Evolutionary conservation across 805 yeast species (phyloP).

Genomic region (Saturnispora besseyi): DNA sequence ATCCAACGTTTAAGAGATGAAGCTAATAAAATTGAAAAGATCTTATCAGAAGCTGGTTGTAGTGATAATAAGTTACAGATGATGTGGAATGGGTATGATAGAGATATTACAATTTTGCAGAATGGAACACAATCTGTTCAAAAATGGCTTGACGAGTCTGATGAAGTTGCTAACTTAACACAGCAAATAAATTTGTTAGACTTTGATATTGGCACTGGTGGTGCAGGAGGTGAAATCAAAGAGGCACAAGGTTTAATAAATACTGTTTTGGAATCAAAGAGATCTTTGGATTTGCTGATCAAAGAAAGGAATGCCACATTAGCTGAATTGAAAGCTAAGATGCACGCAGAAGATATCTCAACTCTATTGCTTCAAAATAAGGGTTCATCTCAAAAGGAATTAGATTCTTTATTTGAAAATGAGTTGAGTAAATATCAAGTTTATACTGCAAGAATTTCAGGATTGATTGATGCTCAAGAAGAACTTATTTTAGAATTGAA

Average conservation of each 20-base stretch:
- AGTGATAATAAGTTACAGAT: conserved; percentile 48
- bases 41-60: conserved; percentile 50
- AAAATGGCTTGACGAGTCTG: conserved; percentile 18
- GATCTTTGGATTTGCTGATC: conserved; percentile 53
- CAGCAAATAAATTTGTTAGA: conserved; percentile 47
- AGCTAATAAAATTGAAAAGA: conserved; percentile 45
- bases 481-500: conserved; percentile 36
- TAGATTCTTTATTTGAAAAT: conserved; percentile 45
- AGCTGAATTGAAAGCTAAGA: conserved; percentile 55
- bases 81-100: conserved; percentile 34
- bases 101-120: conserved; percentile 36
- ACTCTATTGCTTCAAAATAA: conserved; percentile 60
- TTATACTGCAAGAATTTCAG: conserved; percentile 55
- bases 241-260: conserved; percentile 33
- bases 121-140: conserved; percentile 38
- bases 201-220: conserved; percentile 40
- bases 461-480: conserved; percentile 59
- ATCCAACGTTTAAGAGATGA: conserved; percentile 37
- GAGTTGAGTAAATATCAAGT: conserved; percentile 74
- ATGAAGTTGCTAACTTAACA: conserved; percentile 3
- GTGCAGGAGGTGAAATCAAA: conserved; percentile 15
- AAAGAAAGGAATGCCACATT: conserved; percentile 55
- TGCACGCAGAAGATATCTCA: conserved; percentile 80
- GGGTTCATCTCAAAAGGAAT: conserved; percentile 35
- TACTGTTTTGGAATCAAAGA: conserved; percentile 46